Percentiles rank a stretch among this genome's conserved stretches.
Evolutionary conservation across 2,329 filamentous ascomycete genomes (phyloP).

Genomic region (Dryadomyces quercivorus): DNA sequence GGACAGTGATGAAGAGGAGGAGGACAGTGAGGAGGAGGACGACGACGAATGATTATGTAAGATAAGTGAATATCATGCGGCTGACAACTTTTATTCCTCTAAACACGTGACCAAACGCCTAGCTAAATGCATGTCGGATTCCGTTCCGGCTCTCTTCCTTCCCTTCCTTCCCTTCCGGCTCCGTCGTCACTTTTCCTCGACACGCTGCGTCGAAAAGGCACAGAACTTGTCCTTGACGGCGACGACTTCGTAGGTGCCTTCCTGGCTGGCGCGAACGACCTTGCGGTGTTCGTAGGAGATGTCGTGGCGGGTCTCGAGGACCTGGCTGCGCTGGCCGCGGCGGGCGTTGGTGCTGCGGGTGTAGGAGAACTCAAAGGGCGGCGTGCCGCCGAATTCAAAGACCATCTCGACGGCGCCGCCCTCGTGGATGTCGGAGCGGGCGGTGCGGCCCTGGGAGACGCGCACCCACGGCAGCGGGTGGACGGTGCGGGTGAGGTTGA

Average conservation of each 20-base stretch:
- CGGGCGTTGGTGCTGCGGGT: constrained; percentile 76
- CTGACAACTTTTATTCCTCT: neutral
- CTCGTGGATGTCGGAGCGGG: constrained; percentile 88
- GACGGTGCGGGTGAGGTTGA: constrained; percentile 69
- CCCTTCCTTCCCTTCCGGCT: neutral
- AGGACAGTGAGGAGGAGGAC: constrained; percentile 1
- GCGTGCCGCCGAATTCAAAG: constrained; percentile 91
- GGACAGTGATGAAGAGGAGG: constrained; percentile 24
- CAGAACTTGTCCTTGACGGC: constrained; percentile 91
- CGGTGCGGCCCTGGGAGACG: constrained; percentile 72
- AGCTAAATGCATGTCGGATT: neutral
- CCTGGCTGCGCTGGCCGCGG: constrained; percentile 62
- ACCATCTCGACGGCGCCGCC: constrained; percentile 86
- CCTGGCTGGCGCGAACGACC: constrained; percentile 73
- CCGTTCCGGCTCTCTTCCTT: neutral
- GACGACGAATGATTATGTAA: neutral
- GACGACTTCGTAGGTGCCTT: constrained; percentile 95
- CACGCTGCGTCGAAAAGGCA: constrained; percentile 65
- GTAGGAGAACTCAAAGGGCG: constrained; percentile 96
- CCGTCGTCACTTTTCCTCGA: constrained; percentile 26
- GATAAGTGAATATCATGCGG: neutral
- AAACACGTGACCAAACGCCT: neutral
- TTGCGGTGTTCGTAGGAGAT: constrained; percentile 71
- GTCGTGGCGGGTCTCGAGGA: constrained; percentile 87
- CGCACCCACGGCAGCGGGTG: constrained; percentile 86